phyloP scores from a whole-genome alignment of 306 rosid species.

The Cucurbita maxima region DNA sequence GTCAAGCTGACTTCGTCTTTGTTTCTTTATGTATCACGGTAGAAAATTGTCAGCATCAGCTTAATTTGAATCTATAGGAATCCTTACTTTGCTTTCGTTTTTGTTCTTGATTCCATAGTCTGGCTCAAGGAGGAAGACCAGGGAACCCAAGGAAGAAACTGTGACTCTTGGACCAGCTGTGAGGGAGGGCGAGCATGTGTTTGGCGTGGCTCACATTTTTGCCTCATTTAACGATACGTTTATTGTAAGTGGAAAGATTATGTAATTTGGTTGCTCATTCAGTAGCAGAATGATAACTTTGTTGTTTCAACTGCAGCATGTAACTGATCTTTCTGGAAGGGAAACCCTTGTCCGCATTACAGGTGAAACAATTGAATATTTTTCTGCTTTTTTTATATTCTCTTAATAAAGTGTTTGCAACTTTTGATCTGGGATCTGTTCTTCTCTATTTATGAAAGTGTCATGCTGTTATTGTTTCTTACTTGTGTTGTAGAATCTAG shows the following conservation, averaged over 20 bases:
- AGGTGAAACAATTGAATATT: constrained; percentile 13
- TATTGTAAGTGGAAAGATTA: constrained; percentile 26
- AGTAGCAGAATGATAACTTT: neutral
- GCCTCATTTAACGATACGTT: constrained; percentile 65
- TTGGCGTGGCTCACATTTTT: constrained; percentile 56
- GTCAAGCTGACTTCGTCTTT: neutral
- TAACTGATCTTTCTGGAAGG: constrained; percentile 51
- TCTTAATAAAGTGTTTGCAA: neutral
- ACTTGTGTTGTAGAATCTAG: too few species aligned
- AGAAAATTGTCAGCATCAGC: neutral
- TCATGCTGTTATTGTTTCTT: neutral
- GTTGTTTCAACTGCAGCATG: constrained; percentile 31
- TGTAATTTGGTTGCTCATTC: neutral
- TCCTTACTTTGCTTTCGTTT: neutral
- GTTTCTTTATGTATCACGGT: too few species aligned
- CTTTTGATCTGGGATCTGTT: neutral
- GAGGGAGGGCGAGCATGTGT: constrained; percentile 57
- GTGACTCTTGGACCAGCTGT: constrained; percentile 63
- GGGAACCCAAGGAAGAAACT: constrained; percentile 64
- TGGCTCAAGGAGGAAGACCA: constrained; percentile 47
- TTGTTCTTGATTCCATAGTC: neutral
- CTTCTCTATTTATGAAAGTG: neutral
- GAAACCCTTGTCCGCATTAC: constrained; percentile 60
- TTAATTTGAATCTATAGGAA: neutral
- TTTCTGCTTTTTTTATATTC: neutral